phyloP scores from a whole-genome alignment of 2,329 filamentous ascomycete species.

The Colletotrichum spaethianum region DNA sequence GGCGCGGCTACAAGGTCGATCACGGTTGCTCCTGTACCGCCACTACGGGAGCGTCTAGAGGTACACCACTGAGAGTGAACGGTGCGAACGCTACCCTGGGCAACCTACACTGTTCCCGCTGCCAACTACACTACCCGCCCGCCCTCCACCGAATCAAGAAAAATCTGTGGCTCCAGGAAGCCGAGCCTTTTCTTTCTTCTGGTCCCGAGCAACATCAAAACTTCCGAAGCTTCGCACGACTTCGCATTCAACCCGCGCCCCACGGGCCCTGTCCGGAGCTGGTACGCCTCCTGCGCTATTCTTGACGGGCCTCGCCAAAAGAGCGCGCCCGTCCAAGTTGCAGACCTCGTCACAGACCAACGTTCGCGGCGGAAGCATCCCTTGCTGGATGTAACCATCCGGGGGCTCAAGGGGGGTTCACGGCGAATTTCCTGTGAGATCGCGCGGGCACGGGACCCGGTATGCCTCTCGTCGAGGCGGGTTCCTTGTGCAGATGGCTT shows the following conservation, averaged over 20 bases:
- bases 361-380: slow-evolving; percentile 37
- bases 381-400: slow-evolving; percentile 41
- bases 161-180: slow-evolving; percentile 7
- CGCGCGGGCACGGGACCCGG: slow-evolving; percentile 35
- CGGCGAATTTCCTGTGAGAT: slow-evolving; percentile 43
- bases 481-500: slow-evolving; percentile 38
- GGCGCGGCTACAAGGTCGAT: slow-evolving; percentile 39
- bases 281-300: slow-evolving; percentile 32
- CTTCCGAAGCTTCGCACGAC: slow-evolving; percentile 2
- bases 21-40: slow-evolving; percentile 31
- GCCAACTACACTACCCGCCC: slow-evolving; percentile 19
- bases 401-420: slow-evolving; percentile 34
- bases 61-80: slow-evolving; percentile 23
- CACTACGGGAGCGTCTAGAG: slow-evolving; percentile 33
- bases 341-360: slow-evolving; percentile 38
- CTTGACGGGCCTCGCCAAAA: slow-evolving; percentile 29
- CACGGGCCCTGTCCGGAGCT: slow-evolving; percentile 12
- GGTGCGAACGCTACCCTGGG: slow-evolving; percentile 23
- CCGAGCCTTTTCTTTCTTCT: not conserved
- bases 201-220: not conserved
- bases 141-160: slow-evolving; percentile 8
- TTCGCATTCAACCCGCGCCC: not conserved
- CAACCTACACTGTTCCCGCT: slow-evolving; percentile 11
- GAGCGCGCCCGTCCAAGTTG: slow-evolving; percentile 28
- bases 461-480: slow-evolving; percentile 32